Conservation (phyloP, 768 basidiomycete species). For the Amanita exitialis region DNA sequence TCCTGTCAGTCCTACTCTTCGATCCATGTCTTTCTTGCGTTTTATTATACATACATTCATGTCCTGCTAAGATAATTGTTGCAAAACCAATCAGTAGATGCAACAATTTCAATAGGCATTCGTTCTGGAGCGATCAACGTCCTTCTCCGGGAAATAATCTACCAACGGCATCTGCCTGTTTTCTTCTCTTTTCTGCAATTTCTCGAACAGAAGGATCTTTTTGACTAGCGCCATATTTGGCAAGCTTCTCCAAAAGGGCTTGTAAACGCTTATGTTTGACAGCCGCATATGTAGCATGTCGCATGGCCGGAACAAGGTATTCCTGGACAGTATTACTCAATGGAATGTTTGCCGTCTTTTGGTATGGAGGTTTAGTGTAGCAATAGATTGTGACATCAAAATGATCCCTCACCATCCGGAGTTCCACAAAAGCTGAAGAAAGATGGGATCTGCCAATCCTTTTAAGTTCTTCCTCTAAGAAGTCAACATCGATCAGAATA, state of each 20-base stretch:
- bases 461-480: slow-evolving; percentile 81
- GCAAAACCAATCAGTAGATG: background rate
- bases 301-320: slow-evolving; percentile 62
- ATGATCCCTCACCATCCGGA: slow-evolving; percentile 52
- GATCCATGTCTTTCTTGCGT: slow-evolving; percentile 9
- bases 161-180: slow-evolving; percentile 71
- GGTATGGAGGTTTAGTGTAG: background rate
- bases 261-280: slow-evolving; percentile 69
- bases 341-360: slow-evolving; percentile 65
- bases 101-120: background rate
- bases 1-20: slow-evolving; percentile 16
- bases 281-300: slow-evolving; percentile 53
- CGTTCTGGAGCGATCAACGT: slow-evolving; percentile 20
- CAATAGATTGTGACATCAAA: background rate
- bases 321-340: slow-evolving; percentile 67
- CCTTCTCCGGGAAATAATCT: slow-evolving; percentile 64
- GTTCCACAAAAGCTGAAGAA: slow-evolving; percentile 63
- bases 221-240: slow-evolving; percentile 52
- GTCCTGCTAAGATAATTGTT: background rate
- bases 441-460: slow-evolving; percentile 66
- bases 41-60: background rate
- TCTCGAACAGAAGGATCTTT: slow-evolving; percentile 53
- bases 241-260: slow-evolving; percentile 69
- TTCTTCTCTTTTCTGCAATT: slow-evolving; percentile 59
- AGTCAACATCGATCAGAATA: slow-evolving; percentile 76